Conservation (phyloP, 2,329 filamentous ascomycete genomes). For the Bisporella sp. region DNA sequence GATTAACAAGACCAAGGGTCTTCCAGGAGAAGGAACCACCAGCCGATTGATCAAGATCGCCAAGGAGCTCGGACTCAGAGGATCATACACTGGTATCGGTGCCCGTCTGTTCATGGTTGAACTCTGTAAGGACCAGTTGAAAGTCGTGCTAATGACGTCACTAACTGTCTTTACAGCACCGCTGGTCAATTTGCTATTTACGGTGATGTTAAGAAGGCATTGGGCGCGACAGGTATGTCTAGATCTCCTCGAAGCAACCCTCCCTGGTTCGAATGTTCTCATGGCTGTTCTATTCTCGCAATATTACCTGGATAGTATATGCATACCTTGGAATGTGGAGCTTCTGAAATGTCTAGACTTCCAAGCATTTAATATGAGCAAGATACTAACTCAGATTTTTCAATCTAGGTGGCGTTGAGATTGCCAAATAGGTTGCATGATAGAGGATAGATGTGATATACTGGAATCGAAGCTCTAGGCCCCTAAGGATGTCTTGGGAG, state of each 20-base stretch:
- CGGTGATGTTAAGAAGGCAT: slow-evolving; percentile 62
- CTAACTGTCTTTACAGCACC: neutral
- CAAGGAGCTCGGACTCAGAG: slow-evolving; percentile 74
- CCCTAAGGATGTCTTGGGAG: neutral
- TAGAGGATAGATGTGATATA: neutral
- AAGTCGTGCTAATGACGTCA: neutral
- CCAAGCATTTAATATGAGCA: neutral
- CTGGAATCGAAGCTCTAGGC: slow-evolving; percentile 4
- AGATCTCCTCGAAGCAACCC: neutral
- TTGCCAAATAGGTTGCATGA: slow-evolving; percentile 35
- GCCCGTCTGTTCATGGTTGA: slow-evolving; percentile 64
- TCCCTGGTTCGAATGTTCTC: neutral
- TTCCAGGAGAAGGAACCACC: slow-evolving; percentile 76
- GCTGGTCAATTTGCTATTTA: slow-evolving; percentile 85
- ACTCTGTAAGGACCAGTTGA: slow-evolving; percentile 11
- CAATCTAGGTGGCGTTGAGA: slow-evolving; percentile 61
- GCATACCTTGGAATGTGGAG: too few species aligned
- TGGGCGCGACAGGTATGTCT: slow-evolving; percentile 43
- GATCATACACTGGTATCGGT: slow-evolving; percentile 75
- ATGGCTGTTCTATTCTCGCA: too few species aligned
- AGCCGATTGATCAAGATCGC: slow-evolving; percentile 81
- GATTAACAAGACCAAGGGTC: slow-evolving; percentile 93
- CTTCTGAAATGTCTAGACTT: too few species aligned
- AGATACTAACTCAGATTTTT: slow-evolving; percentile 26
- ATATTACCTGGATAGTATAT: too few species aligned